A percentile compares a stretch with the other conserved stretches of the same genome.
These are phyloP conservation scores for Aspergillus nidulans DNA, from an alignment of 495 filamentous ascomycete species.

Conservation along the genomic window DNA sequence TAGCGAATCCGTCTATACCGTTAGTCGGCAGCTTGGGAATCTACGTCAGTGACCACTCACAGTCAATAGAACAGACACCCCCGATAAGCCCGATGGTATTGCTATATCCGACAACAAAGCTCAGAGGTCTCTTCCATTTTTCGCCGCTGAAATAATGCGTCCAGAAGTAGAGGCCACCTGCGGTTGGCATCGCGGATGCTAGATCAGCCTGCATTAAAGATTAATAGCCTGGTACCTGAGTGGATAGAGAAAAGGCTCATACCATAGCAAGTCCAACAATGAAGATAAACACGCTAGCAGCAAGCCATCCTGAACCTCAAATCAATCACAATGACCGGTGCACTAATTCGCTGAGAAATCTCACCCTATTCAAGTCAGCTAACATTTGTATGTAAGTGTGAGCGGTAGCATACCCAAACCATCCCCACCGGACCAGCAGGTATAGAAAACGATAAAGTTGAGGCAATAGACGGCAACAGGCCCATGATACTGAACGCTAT, in stretches of 20 bases:
- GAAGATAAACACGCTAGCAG: constrained; percentile 58
- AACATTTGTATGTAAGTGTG: background rate
- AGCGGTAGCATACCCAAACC: constrained; percentile 50
- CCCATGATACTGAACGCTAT: constrained; percentile 73
- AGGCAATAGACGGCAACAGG: constrained; percentile 62
- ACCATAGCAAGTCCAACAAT: constrained; percentile 63
- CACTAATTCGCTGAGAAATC: background rate
- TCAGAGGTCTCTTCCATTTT: constrained; percentile 57
- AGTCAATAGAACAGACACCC: constrained; percentile 58
- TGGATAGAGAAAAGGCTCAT: constrained; percentile 7
- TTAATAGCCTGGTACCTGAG: background rate
- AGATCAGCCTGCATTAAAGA: constrained; percentile 48
- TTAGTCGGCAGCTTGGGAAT: background rate
- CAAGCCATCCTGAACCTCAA: constrained; percentile 50
- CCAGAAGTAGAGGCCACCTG: constrained; percentile 68
- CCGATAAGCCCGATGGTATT: constrained; percentile 63
- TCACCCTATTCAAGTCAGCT: constrained; percentile 24
- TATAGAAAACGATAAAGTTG: constrained; percentile 59
- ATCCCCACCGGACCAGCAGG: constrained; percentile 65
- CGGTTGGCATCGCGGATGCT: constrained; percentile 65
- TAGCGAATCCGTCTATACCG: constrained; percentile 42
- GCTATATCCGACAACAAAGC: constrained; percentile 67
- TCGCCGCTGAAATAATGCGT: constrained; percentile 61
- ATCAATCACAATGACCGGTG: constrained; percentile 7
- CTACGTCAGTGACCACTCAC: constrained; percentile 18